phyloP scores from a whole-genome alignment of 179 eudicot genomes.

The Silene coronaria region DNA sequence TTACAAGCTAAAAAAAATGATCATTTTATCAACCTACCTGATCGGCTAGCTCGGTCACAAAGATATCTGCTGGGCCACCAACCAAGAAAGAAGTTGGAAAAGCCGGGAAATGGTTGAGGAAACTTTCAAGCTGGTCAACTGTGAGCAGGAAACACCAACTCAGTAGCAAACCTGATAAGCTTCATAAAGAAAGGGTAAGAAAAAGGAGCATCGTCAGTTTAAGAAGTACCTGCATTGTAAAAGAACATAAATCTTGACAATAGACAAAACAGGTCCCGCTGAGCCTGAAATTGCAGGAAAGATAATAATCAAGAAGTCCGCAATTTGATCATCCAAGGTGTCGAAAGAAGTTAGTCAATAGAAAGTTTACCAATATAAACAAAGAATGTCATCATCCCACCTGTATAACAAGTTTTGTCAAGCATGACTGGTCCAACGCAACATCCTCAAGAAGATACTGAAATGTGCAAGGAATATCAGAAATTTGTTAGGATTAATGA shows the following conservation, averaged over 20 bases:
- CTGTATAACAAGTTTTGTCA: conserved; percentile 71
- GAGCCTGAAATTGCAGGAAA: conserved; percentile 48
- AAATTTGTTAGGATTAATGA: conserved; percentile 2
- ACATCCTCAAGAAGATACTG: conserved; percentile 90
- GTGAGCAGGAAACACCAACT: conserved; percentile 25
- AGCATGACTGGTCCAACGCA: conserved; percentile 55
- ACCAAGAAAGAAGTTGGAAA: conserved; percentile 82
- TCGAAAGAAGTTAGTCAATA: not conserved
- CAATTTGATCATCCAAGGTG: not conserved
- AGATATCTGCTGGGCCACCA: conserved; percentile 80
- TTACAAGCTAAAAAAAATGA: conserved; percentile 2
- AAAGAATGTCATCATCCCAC: conserved; percentile 29
- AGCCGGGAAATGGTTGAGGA: conserved; percentile 65
- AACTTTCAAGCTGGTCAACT: conserved; percentile 67
- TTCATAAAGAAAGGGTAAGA: not conserved
- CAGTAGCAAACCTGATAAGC: conserved; percentile 13
- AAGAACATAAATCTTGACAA: conserved; percentile 74
- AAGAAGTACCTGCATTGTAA: conserved; percentile 58
- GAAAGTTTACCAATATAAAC: not conserved
- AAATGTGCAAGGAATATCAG: conserved; percentile 13
- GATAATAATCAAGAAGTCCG: not conserved
- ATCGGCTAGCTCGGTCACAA: conserved; percentile 81
- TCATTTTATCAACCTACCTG: conserved; percentile 40
- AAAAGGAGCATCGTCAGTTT: not conserved
- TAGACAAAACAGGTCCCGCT: conserved; percentile 74